Conservation (phyloP, 2,329 filamentous ascomycete genomes). For the Monosporascus cannonballus region DNA sequence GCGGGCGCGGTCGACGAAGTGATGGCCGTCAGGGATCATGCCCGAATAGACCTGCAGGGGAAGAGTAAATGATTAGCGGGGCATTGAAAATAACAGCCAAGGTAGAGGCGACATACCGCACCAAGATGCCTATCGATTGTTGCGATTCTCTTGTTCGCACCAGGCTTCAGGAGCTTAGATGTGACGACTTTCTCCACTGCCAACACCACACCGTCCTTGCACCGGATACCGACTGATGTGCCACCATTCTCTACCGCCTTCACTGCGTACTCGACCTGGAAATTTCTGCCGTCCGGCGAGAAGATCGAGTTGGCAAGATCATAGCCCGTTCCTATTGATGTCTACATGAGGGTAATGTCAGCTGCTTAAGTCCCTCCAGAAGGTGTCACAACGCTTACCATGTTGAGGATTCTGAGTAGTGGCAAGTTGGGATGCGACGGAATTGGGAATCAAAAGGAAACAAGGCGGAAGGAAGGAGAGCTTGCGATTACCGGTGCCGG, state of each 20-base stretch:
- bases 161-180: slow-evolving; percentile 91
- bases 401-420: too few species aligned
- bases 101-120: slow-evolving; percentile 56
- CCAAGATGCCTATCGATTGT: slow-evolving; percentile 92
- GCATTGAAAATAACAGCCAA: not conserved
- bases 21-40: slow-evolving; percentile 88
- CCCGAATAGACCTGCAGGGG: slow-evolving; percentile 77
- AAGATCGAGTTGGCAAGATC: slow-evolving; percentile 99
- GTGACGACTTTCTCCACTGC: slow-evolving; percentile 94
- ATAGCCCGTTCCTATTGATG: slow-evolving; percentile 99
- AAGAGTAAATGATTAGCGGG: not conserved
- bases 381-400: too few species aligned
- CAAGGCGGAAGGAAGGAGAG: too few species aligned
- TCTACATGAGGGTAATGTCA: slow-evolving; percentile 46
- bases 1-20: slow-evolving; percentile 90
- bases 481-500: too few species aligned
- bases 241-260: slow-evolving; percentile 98
- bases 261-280: slow-evolving; percentile 97
- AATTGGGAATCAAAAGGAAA: too few species aligned
- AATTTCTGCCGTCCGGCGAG: slow-evolving; percentile 97
- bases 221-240: slow-evolving; percentile 91
- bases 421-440: too few species aligned
- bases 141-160: slow-evolving; percentile 94
- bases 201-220: slow-evolving; percentile 93
- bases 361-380: too few species aligned